Conservation (phyloP, 257 asterid species). For the Nicotiana otophora region DNA sequence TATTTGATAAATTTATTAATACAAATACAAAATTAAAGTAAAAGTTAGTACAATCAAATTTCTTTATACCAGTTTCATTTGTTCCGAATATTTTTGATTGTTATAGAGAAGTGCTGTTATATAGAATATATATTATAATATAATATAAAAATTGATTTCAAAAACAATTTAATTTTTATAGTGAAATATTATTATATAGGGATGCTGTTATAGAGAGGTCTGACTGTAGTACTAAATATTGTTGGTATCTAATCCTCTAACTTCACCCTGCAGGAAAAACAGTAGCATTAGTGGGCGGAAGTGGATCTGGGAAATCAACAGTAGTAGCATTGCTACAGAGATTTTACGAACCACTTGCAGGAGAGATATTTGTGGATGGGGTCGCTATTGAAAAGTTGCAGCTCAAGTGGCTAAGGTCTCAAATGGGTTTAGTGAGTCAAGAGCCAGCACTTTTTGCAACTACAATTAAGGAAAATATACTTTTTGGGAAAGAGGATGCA, state of each 20-base stretch:
- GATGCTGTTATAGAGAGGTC: no score
- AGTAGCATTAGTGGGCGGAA: slow-evolving; percentile 86
- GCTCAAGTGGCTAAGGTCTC: slow-evolving; percentile 89
- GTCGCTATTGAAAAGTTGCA: slow-evolving; percentile 67
- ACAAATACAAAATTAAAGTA: no score
- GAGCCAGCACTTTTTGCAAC: slow-evolving; percentile 94
- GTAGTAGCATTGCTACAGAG: slow-evolving; percentile 73
- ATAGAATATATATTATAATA: no score
- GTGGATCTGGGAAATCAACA: slow-evolving; percentile 93
- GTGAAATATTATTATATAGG: no score
- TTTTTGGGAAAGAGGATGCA: slow-evolving; percentile 88
- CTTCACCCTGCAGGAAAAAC: slow-evolving; percentile 37
- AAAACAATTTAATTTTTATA: no score
- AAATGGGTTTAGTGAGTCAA: slow-evolving; percentile 94
- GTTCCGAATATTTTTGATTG: no score
- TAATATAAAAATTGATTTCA: no score
- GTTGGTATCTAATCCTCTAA: no score
- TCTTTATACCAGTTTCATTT: background rate
- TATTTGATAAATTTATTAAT: no score
- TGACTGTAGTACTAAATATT: no score
- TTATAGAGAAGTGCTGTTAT: no score
- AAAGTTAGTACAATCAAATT: no score
- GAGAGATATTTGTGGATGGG: slow-evolving; percentile 72
- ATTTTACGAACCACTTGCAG: slow-evolving; percentile 73
- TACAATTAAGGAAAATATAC: slow-evolving; percentile 74